A percentile compares a stretch with the other conserved stretches of the same genome.
Conservation (phyloP, 2,329 filamentous ascomycete species). For the Chaetothyriales sp. region DNA sequence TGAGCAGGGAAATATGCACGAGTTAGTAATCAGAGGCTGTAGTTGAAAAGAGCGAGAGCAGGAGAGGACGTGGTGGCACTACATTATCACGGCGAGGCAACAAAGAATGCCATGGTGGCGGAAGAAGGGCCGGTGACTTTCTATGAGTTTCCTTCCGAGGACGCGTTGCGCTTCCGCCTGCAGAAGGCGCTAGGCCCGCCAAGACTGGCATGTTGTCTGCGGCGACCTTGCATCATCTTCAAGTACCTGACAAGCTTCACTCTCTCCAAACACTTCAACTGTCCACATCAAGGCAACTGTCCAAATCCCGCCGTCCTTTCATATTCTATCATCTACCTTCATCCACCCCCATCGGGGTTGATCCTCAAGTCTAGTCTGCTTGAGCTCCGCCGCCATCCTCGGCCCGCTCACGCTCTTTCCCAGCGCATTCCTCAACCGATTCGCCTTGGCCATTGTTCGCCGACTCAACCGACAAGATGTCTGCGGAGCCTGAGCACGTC, state of each 20-base stretch:
- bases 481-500: conserved; percentile 48
- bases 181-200: neutral
- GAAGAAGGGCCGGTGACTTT: neutral
- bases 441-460: neutral
- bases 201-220: neutral
- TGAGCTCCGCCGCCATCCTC: neutral
- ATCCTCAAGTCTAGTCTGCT: neutral
- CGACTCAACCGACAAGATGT: conserved; percentile 44
- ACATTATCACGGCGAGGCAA: no score
- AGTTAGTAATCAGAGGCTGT: no score
- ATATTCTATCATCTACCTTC: neutral
- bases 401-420: neutral
- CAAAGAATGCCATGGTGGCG: neutral
- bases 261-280: neutral
- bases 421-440: neutral
- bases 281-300: neutral
- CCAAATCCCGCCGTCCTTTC: neutral
- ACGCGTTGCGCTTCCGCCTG: neutral
- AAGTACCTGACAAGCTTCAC: neutral
- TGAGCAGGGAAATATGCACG: no score
- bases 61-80: no score
- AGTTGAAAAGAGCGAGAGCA: no score
- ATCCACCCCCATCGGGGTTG: neutral
- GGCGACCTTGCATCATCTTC: neutral
- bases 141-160: neutral